phyloP scores from a whole-genome alignment of 306 rosid genomes.

The Ochetophila trinervis region DNA sequence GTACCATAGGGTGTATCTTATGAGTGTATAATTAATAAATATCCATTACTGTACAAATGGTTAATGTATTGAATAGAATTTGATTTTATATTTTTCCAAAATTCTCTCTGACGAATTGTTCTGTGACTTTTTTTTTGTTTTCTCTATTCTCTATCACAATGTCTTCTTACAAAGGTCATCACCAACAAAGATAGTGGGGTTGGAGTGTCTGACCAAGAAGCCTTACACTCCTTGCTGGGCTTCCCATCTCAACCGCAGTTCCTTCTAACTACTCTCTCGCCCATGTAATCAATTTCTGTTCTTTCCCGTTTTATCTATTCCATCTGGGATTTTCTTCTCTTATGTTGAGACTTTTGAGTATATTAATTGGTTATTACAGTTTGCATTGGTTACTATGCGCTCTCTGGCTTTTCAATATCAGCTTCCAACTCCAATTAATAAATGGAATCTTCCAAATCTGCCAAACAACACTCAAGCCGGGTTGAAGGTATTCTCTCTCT shows the following conservation, averaged over 20 bases:
- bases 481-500: conserved; percentile 61
- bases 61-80: too few relatives aligned
- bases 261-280: conserved; percentile 75
- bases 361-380: too few relatives aligned
- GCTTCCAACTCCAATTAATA: conserved; percentile 94
- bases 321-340: background rate
- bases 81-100: too few relatives aligned
- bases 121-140: too few relatives aligned
- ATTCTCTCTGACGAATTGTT: too few relatives aligned
- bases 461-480: conserved; percentile 71
- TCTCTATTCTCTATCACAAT: too few relatives aligned
- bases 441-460: conserved; percentile 88
- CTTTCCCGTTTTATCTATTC: background rate
- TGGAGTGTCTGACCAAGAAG: conserved; percentile 48
- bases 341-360: too few relatives aligned
- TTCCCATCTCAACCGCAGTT: conserved; percentile 47
- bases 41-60: too few relatives aligned
- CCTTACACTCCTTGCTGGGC: conserved; percentile 82
- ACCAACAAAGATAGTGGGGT: background rate
- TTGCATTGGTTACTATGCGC: background rate
- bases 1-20: too few relatives aligned
- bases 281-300: conserved; percentile 40
- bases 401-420: conserved; percentile 23
- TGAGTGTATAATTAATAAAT: too few relatives aligned
- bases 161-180: conserved; percentile 27